Base-by-base conservation (phyloP, 768 basidiomycete species). In the Amanita molliuscula region DNA sequence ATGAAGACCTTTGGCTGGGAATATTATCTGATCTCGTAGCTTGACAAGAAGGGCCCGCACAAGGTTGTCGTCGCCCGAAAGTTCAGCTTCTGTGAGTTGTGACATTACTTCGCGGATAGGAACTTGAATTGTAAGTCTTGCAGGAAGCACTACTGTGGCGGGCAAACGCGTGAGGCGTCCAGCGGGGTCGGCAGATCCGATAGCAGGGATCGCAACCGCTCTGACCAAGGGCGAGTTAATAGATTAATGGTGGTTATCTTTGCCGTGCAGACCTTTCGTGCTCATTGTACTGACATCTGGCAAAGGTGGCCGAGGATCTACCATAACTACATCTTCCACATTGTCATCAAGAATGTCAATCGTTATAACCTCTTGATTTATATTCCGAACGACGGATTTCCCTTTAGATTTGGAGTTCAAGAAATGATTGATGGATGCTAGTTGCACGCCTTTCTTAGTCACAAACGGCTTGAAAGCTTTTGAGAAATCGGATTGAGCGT, bases 1-100 rank as follows among this genome's bases (percentile, higher is more conserved):
- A 88, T 82, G 35, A 98, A 70, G 2, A 82, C 79, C 66, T 96
- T 98, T 44, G 82, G 82, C 78, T 0, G 85, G 85, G 41, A 91
- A 70, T 21, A 70, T 58, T 4, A 62, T 64, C 10, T 84, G 79
- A 53, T 92, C 74, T 45, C 71, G 68, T 8, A 99, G 73, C 52
- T 78, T 64, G 9, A 67, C 61, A 34, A 85, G 71, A 9, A 91
- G 67, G n/a, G 69, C 64, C 23, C 88, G 81, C 16, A 88, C 88
- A 48, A 76, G 70, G 4, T 71, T 67, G 16, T 79, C 79, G 53
- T 95, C 85, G 18, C 84, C 85, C 41, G 77, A 69, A 2, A 91
- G 68, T 64, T 89, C 85, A 7, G 86, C 87, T 57, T 93, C 89
- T 13, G 75, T 81, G 13, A 95, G 76, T 55, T 76, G 73, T 2